Conservation (phyloP, 176 grass and related monocot genomes). For the Aegilops tauschii region DNA sequence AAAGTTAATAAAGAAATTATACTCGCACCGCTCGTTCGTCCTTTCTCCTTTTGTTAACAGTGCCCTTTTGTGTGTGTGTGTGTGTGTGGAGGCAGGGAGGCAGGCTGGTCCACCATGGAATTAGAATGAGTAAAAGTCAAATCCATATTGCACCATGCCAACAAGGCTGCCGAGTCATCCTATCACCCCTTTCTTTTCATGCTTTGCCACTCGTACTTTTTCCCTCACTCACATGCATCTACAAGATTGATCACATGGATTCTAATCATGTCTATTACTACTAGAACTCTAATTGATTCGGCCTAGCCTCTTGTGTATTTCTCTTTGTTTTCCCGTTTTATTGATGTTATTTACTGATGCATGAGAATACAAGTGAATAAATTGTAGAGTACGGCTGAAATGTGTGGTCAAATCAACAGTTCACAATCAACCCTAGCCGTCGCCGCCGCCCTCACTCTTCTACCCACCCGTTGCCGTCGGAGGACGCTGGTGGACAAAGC, state of each 20-base stretch:
- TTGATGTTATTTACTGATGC: too few relatives aligned
- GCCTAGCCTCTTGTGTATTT: too few relatives aligned
- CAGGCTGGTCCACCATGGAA: not conserved
- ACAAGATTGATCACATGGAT: not conserved
- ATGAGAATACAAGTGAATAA: not conserved
- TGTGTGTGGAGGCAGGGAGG: not conserved
- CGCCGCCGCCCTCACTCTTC: too few relatives aligned
- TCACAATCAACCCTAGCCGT: not conserved
- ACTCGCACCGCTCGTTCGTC: not conserved
- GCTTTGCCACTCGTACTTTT: not conserved
- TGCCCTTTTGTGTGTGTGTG: not conserved
- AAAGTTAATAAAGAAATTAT: not conserved
- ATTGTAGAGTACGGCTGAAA: not conserved
- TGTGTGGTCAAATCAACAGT: not conserved
- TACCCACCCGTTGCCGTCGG: too few relatives aligned
- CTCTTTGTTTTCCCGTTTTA: too few relatives aligned
- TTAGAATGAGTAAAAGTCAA: slow-evolving; percentile 17
- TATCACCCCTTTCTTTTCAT: not conserved
- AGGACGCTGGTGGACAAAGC: too few relatives aligned
- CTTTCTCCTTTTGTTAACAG: slow-evolving; percentile 18
- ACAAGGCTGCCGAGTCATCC: not conserved
- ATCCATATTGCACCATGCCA: slow-evolving; percentile 2
- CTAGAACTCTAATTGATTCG: too few relatives aligned
- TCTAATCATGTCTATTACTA: not conserved
- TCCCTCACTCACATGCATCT: not conserved